Conservation (phyloP, 2,329 filamentous ascomycete genomes). For the Talaromyces amestolkiae region DNA sequence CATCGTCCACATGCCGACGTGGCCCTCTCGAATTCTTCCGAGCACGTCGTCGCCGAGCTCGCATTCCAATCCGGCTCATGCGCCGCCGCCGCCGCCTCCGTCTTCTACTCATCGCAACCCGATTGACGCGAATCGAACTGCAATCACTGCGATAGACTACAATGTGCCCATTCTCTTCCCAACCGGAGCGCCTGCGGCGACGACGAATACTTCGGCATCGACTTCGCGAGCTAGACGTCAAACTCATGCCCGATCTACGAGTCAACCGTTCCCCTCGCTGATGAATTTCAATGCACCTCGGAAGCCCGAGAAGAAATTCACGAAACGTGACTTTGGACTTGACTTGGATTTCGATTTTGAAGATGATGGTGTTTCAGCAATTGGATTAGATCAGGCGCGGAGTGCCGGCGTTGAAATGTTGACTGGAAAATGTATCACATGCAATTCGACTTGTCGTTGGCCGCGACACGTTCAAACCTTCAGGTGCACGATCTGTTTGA, state of each 20-base stretch:
- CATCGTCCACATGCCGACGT: constrained; percentile 38
- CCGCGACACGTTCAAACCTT: constrained; percentile 71
- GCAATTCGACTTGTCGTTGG: constrained; percentile 76
- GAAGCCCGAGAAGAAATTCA: constrained; percentile 54
- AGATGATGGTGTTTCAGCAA: constrained; percentile 34
- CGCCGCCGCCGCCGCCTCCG: neutral
- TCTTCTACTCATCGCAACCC: constrained; percentile 9
- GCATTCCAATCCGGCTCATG: constrained; percentile 12
- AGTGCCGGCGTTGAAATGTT: constrained; percentile 59
- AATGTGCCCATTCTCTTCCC: constrained; percentile 17
- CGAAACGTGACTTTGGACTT: constrained; percentile 37
- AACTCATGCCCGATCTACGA: constrained; percentile 66
- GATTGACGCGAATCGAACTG: constrained; percentile 21
- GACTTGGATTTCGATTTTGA: constrained; percentile 50
- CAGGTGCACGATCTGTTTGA: constrained; percentile 78
- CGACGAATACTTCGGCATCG: constrained; percentile 7
- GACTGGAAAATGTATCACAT: constrained; percentile 80
- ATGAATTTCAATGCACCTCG: constrained; percentile 55
- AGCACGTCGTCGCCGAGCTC: constrained; percentile 27
- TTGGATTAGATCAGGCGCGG: constrained; percentile 41
- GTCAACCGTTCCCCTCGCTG: constrained; percentile 73
- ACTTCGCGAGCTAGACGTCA: constrained; percentile 26
- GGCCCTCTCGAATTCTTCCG: constrained; percentile 32
- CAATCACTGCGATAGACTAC: constrained; percentile 24
- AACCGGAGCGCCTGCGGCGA: neutral